Conservation (phyloP, 78 protist species). For the Dictyostelium capitatum region DNA sequence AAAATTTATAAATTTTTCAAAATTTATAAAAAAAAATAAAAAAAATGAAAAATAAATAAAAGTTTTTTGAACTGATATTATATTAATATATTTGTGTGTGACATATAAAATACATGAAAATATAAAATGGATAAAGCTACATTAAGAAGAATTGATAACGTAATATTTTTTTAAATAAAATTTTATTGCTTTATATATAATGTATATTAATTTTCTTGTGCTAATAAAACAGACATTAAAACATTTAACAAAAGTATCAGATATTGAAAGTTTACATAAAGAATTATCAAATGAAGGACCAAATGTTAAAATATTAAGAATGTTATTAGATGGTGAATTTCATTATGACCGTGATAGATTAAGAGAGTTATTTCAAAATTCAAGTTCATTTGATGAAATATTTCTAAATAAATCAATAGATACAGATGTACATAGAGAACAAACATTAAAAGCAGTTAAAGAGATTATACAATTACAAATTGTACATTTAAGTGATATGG, state of each 20-base stretch:
- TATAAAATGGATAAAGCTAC: conserved; percentile 1
- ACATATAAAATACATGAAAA: no score
- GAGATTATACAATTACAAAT: conserved; percentile 21
- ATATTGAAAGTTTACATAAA: conserved; percentile 15
- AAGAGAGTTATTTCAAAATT: conserved; percentile 28
- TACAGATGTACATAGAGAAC: conserved; percentile 17
- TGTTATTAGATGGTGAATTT: conserved; percentile 55
- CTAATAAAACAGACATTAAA: not conserved
- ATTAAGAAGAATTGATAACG: conserved; percentile 21
- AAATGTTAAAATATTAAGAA: conserved; percentile 12
- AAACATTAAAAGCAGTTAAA: conserved; percentile 21
- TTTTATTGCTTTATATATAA: no score
- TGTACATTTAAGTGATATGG: conserved; percentile 35
- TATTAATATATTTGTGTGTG: not conserved
- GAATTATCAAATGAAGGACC: conserved; percentile 18
- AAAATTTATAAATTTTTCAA: no score
- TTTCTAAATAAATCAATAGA: not conserved
- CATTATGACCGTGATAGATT: conserved; percentile 26
- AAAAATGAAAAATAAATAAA: no score
- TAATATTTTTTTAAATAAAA: not conserved
- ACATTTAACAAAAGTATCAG: conserved; percentile 4
- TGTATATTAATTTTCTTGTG: no score
- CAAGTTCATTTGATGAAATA: conserved; percentile 35
- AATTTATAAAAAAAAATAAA: no score
- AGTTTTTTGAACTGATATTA: no score